Base-by-base conservation (phyloP, 2,329 filamentous ascomycete species). In the Coniochaeta pulveracea region DNA sequence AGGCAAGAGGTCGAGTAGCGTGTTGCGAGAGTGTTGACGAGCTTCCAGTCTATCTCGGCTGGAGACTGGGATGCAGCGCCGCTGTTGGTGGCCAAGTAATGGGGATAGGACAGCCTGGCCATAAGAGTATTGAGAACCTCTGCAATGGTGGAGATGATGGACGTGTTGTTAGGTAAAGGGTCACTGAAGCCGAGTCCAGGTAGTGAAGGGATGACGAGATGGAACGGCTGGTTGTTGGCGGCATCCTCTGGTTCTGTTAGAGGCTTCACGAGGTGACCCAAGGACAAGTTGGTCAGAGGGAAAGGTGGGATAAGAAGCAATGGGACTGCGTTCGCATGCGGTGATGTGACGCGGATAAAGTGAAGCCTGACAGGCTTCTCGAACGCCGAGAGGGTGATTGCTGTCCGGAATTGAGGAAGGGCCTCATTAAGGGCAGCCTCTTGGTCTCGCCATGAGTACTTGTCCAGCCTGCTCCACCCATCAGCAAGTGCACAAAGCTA, bases 121-220 rank as follows among this genome's bases (percentile, higher is more conserved):
- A 83, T 83, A 35, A 83, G 46, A 1, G 45, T 51, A 44, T 77
- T 57, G 34, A 80, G 63, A 10, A 77, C 52, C 2, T 62, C 59
- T 1, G 72, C 75, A 1, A 72, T 72, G 10, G 64, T 57, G 5
- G 58, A 48, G 35, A 74, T 51, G n/a, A 65, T 61, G 45, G 66
- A 58, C 6, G 54, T 54, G 30, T 65, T 64, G 35, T 60, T 60
- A 1, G 61, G 57, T 24, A 77, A 60, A 3, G 74, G 60, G 49
- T 81, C 76, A 49, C 76, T 80, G 46, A 82, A 83, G 11, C 75
- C 77, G 28, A 79, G 58, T 0, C 76, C 77, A 0, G 78, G 76
- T 14, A 82, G 62, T 26, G 72, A 74, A 1, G 78, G 77, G 14
- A 72, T 69, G 14, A 83, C 65, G n/a, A 82, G 48, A 45, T 82